Base-by-base conservation (phyloP, 164 flowering plant species). In the Sedum album region DNA sequence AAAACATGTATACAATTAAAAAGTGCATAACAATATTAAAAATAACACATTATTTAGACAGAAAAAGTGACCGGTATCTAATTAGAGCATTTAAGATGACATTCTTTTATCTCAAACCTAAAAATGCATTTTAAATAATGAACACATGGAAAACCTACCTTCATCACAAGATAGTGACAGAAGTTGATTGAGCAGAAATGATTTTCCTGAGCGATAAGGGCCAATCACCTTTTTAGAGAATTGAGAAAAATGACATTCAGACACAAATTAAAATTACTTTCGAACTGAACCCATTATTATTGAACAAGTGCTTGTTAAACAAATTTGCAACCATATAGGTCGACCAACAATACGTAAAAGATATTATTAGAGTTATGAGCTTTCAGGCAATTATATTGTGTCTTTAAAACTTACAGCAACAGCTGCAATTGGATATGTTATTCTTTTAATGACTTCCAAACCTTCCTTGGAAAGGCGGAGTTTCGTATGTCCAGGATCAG, bases 171-270 rank as follows among this genome's bases (percentile, higher is more conserved):
- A 92, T 68, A 95, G 93, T 8, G 99, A 92, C 66, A 95, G 93
- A 78, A 95, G 99, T 72, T 95, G 99, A 80, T 95, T 95, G 57
- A 95, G 97, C 55, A 95, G 76, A 86, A 95, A 95, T 14, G 99
- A 95, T 80, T 95, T 95, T 31, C 99, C 99, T 30, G 99, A 95
- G 71, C 99, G 97, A 70, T 95, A 92, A 60, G 99, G 99, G 74
- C 99, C 99, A 81, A 95, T 92, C 5, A 95, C 99, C 99, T 95
- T 76, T 71, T 62, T 69, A 71, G 44, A 72, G 53, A 84, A 62
- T 68, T 41, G 15, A 41, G 53, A 75, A 21, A 20, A 65, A 60
- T 30, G 42, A 33, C 18, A 26, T 70, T 49, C 62, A 8, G 15
- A 41, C 11, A 7, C 46, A 41, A 55, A 64, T n/a, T 17, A 62